Percentiles rank a stretch among this genome's conserved stretches.
These are phyloP conservation scores for Podila clonocystis DNA, from an alignment of 192 early-diverging fungal genomes.

Conservation along the genomic window DNA sequence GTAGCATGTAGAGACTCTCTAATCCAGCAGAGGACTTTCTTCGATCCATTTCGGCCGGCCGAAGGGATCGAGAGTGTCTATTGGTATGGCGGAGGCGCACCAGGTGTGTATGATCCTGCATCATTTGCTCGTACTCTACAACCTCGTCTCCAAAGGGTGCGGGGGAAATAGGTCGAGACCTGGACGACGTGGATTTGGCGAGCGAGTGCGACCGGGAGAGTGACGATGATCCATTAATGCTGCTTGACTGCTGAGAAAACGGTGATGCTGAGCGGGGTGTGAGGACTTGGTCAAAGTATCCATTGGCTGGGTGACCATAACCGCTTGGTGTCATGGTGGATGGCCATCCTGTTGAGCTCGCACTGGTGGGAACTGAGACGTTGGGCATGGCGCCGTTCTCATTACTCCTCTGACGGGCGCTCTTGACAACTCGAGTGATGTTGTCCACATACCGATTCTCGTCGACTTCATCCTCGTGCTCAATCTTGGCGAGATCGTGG, in stretches of 20 bases:
- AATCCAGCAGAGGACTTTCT: slow-evolving; percentile 34
- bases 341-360: slow-evolving; percentile 32
- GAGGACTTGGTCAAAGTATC: slow-evolving; percentile 28
- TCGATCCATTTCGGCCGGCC: slow-evolving; percentile 24
- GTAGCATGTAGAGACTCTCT: slow-evolving; percentile 46
- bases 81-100: slow-evolving; percentile 17
- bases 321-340: slow-evolving; percentile 15
- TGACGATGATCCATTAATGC: slow-evolving; percentile 7
- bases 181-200: slow-evolving; percentile 32
- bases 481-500: slow-evolving; percentile 47
- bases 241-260: slow-evolving; percentile 18
- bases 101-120: slow-evolving; percentile 36
- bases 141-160: slow-evolving; percentile 17
- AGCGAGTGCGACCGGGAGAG: slow-evolving; percentile 35
- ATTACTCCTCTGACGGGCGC: slow-evolving; percentile 46
- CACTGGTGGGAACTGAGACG: slow-evolving; percentile 29
- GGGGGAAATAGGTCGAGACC: slow-evolving; percentile 31
- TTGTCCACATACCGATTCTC: slow-evolving; percentile 51
- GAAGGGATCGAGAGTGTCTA: slow-evolving; percentile 11
- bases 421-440: slow-evolving; percentile 38
- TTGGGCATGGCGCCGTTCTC: slow-evolving; percentile 31
- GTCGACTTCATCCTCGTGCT: slow-evolving; percentile 45
- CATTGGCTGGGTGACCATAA: slow-evolving; percentile 1
- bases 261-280: slow-evolving; percentile 40
- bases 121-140: slow-evolving; percentile 39